Evolutionary conservation across 2,329 filamentous ascomycete genomes (phyloP), one percentile per base, ranked within the genome.

Genomic region (Fusarium sp.): DNA sequence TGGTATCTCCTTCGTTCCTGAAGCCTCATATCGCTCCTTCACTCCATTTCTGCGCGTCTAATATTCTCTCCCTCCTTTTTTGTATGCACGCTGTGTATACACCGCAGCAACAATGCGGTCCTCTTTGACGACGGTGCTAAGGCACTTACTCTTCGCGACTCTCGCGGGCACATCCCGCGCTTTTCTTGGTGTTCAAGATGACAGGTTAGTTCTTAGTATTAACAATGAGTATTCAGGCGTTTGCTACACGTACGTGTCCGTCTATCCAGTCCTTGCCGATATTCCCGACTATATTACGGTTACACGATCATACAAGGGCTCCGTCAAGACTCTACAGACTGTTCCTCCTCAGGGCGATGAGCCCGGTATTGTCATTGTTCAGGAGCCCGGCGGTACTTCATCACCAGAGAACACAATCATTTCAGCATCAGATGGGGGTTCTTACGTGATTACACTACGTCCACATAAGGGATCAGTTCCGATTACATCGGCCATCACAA

Each of bases 211-310:
- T 17, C 62, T 77, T 20, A 63, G 66, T 38, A 71, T 75, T 66
- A 75, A 74, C 56, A 75, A 72, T 49, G 66, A 77, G 5, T 66
- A 64, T 16, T 67, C 70, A 49, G 74, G 74, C 7, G 70, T 77
- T 17, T 77, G 75, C 9, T 77, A 77, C 64, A 77, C 75, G n/a
- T 77, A 77, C 51, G 70, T 77, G 40, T 77, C 75, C 16, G 72
- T 75, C 1, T 77, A 77, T 36, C 75, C 75, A 11, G 70, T 77
- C 29, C 68, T 74, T 24, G 75, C 65, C 44, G 65, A 63, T 10
- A 29, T 35, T 3, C 69, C 72, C 8, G 73, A 70, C 17, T 77
- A 77, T 27, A 68, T 77, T 5, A 77, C 75, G 3, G 58, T 77
- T 6, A 77, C 74, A 24, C 69, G 61, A n/a, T 63, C 62, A 14